Base-by-base conservation (phyloP, 805 yeast species). In the Isabelozyma pseudorhagii region DNA sequence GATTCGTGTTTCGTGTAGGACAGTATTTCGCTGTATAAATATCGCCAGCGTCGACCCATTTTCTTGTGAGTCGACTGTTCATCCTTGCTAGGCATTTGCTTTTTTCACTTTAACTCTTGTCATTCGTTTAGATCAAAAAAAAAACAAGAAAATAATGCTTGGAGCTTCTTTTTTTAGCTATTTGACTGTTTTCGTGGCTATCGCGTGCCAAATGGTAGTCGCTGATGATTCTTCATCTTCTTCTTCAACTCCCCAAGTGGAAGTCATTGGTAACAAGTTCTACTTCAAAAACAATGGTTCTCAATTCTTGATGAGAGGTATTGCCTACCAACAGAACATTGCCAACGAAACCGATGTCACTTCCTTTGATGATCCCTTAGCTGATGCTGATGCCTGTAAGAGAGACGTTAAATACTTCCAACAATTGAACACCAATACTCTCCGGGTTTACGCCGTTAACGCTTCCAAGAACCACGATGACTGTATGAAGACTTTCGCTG, bases 361-460 rank as follows among this genome's bases (percentile, higher is more conserved):
- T 21, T 56, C 65, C 10, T 79, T 74, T 54, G 76, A 80, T 43
- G 97, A 93, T 69, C 96, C 97, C 1, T 75, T 93, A 59, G 87
- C 90, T 4, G 87, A 89, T 61, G 71, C 77, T 10, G 70, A 64
- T 3, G 72, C 84, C 3, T 93, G 98, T 72, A 66, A 81, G 55
- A 79, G 97, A 62, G 98, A 93, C 62, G 77, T 92, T 52, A 89
- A 91, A 14, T 85, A 85, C 63, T 75, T 91, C 51, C 66, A 72
- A 50, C 75, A 83, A 52, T 77, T 92, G 46, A 80, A 82, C 47
- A 81, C 94, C 49, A 93, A 93, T 66, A 82, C 86, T 10, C 73
- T 93, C 50, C 80, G 98, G 61, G 96, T 93, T 1, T 93, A 92
- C 62, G 90, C 96, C 38, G 80, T 93, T 46, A 85, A 92, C 69